Conservation (phyloP, 441 rosid species). For the Cnidoscolus chayamansa region DNA sequence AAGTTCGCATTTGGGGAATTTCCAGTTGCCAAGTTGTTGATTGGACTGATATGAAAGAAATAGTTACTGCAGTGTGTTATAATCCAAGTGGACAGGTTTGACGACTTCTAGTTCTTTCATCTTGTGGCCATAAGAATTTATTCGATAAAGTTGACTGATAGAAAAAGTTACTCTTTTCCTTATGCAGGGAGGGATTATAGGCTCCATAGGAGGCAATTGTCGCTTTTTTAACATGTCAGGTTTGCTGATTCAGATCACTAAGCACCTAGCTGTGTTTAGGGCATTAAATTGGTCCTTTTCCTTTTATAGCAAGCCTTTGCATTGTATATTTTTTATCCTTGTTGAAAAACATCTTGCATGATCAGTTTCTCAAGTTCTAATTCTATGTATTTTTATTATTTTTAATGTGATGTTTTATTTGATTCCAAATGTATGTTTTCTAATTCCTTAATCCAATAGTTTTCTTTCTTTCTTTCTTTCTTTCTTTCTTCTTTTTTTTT, state of each 20-base stretch:
- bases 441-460: background rate
- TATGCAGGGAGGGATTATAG: slow-evolving; percentile 70
- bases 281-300: background rate
- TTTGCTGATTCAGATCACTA: slow-evolving; percentile 22
- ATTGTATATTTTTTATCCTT: background rate
- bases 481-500: too few relatives aligned
- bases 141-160: slow-evolving; percentile 17
- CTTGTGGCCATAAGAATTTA: background rate
- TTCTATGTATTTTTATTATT: background rate
- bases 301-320: background rate
- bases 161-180: slow-evolving; percentile 12
- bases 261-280: background rate
- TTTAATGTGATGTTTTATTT: slow-evolving; percentile 4
- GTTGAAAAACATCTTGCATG: background rate
- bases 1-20: slow-evolving; percentile 76
- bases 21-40: slow-evolving; percentile 67
- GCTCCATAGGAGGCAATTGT: slow-evolving; percentile 67
- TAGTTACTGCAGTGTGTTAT: slow-evolving; percentile 88
- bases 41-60: slow-evolving; percentile 69
- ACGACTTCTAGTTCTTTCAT: slow-evolving; percentile 20
- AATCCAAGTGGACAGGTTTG: slow-evolving; percentile 85
- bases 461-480: background rate
- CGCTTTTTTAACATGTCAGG: slow-evolving; percentile 65
- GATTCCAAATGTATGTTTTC: background rate
- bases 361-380: background rate